These are phyloP conservation scores for Hylodesmum podocarpum DNA, from an alignment of 306 rosid species.

Conservation along the genomic window DNA sequence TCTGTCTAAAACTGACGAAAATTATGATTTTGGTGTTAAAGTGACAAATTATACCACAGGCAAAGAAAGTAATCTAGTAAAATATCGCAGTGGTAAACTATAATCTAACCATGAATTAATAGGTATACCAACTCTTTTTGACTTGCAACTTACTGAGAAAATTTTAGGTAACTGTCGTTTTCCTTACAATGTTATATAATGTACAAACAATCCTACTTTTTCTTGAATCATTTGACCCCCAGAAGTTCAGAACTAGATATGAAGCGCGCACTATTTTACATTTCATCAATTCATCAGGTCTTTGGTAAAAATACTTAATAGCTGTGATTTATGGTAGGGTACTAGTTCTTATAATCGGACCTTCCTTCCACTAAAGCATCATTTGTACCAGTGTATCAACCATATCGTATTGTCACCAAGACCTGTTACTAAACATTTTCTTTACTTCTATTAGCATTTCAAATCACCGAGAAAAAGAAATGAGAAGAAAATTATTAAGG, in stretches of 20 bases:
- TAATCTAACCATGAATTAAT: not conserved
- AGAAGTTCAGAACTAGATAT: not conserved
- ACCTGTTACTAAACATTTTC: not conserved
- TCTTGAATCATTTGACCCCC: not conserved
- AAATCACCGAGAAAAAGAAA: not conserved
- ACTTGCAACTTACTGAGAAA: conserved; percentile 8
- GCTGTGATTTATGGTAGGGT: not conserved
- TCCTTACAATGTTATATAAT: not conserved
- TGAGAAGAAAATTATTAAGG: not conserved
- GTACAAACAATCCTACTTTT: not conserved
- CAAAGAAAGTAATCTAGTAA: not conserved
- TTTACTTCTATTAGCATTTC: not conserved
- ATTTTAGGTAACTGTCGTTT: not conserved
- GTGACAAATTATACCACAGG: not conserved
- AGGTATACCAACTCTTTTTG: conserved; percentile 26
- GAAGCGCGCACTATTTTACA: not conserved
- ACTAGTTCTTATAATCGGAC: not conserved
- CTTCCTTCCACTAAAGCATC: not conserved
- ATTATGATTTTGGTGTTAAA: not conserved
- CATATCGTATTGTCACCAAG: not conserved
- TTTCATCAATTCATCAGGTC: not conserved
- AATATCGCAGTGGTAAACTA: not conserved
- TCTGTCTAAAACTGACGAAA: not conserved
- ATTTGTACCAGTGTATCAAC: not conserved
- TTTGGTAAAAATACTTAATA: not conserved